Conservation (phyloP, 1,139 yeast species). For the Neolecta irregularis region DNA sequence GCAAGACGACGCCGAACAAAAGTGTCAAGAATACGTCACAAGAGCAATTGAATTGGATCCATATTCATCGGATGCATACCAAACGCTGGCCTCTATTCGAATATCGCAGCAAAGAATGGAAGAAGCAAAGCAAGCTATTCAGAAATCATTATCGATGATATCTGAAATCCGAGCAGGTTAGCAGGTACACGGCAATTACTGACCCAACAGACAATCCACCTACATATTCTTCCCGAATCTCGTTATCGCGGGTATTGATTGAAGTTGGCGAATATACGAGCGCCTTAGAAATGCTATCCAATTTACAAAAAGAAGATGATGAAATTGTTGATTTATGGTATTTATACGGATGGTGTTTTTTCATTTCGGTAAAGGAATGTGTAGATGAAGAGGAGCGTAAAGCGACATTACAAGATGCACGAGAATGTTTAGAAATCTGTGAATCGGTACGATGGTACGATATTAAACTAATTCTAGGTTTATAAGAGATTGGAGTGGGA, state of each 20-base stretch:
- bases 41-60: slow-evolving; percentile 49
- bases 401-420: slow-evolving; percentile 11
- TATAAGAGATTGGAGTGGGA: slow-evolving; percentile 10
- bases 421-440: slow-evolving; percentile 9
- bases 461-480: no score
- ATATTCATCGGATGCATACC: slow-evolving; percentile 62
- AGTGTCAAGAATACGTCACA: slow-evolving; percentile 59
- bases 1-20: slow-evolving; percentile 74
- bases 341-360: slow-evolving; percentile 13
- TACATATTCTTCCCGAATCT: slow-evolving; percentile 8
- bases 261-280: slow-evolving; percentile 9
- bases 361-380: slow-evolving; percentile 4
- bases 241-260: slow-evolving; percentile 10
- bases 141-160: slow-evolving; percentile 5
- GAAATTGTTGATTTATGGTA: slow-evolving; percentile 13
- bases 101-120: slow-evolving; percentile 67
- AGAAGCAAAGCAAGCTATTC: slow-evolving; percentile 59
- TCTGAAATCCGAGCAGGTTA: no score
- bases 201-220: slow-evolving; percentile 8
- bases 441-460: no score
- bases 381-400: slow-evolving; percentile 7
- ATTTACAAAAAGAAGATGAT: slow-evolving; percentile 11
- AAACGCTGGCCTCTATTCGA: slow-evolving; percentile 70
- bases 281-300: slow-evolving; percentile 8
- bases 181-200: slow-evolving; percentile 6